These are phyloP conservation scores for Xylaria castorea DNA, from an alignment of 495 filamentous ascomycete genomes.

Conservation along the genomic window DNA sequence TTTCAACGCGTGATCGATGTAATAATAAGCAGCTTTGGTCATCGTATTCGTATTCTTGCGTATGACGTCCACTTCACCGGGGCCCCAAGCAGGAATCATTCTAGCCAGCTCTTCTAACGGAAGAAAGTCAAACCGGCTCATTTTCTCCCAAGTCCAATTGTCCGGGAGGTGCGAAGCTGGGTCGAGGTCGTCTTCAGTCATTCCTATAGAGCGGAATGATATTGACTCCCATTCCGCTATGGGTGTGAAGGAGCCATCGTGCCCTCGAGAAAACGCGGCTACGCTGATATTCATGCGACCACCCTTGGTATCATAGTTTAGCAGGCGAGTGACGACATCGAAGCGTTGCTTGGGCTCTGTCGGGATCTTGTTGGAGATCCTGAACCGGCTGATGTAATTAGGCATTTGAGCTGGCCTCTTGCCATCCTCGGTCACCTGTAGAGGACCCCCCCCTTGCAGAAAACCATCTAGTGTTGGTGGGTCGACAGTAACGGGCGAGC, in stretches of 20 bases:
- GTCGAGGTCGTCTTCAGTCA: slow-evolving; percentile 14
- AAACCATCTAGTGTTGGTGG: slow-evolving; percentile 20
- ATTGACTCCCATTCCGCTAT: slow-evolving; percentile 26
- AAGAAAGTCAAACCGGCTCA: slow-evolving; percentile 19
- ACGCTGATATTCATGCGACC: slow-evolving; percentile 19
- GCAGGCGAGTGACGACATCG: slow-evolving; percentile 22
- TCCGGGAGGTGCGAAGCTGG: slow-evolving; percentile 19
- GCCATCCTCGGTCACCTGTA: slow-evolving; percentile 21
- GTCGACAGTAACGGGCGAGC: slow-evolving; percentile 20
- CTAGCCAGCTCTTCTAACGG: not conserved
- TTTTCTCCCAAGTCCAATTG: slow-evolving; percentile 19
- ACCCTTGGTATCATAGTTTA: slow-evolving; percentile 6
- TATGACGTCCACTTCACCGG: not conserved
- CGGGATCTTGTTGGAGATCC: slow-evolving; percentile 22
- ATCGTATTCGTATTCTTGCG: not conserved
- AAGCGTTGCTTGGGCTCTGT: slow-evolving; percentile 13
- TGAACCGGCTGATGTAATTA: slow-evolving; percentile 22
- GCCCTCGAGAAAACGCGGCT: slow-evolving; percentile 15
- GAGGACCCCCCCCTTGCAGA: slow-evolving; percentile 17
- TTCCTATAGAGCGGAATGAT: slow-evolving; percentile 11
- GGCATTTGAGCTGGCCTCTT: slow-evolving; percentile 20
- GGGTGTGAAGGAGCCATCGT: not conserved
- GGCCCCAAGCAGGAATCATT: not conserved
- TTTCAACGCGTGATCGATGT: slow-evolving; percentile 20
- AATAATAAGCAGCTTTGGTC: slow-evolving; percentile 15